Conservation (phyloP, 2,329 filamentous ascomycete genomes). For the Pseudocercospora musae region DNA sequence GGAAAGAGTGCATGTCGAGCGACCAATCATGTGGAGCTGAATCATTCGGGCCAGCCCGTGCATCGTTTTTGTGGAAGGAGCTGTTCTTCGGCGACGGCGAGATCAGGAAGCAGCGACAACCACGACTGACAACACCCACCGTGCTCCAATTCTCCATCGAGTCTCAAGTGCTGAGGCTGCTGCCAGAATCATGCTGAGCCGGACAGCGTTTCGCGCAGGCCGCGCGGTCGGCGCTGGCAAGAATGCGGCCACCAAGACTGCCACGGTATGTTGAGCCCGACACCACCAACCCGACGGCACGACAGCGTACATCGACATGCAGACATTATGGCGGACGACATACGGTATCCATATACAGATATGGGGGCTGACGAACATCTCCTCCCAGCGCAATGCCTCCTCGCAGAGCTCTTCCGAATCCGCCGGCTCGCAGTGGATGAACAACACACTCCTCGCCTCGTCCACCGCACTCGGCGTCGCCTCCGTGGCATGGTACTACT, state of each 20-base stretch:
- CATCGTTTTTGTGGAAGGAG: neutral
- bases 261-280: conserved; percentile 41
- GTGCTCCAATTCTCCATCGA: conserved; percentile 3
- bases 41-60: neutral
- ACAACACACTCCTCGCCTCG: conserved; percentile 80
- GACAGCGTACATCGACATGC: neutral
- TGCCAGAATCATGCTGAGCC: conserved; percentile 74
- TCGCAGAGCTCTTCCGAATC: conserved; percentile 66
- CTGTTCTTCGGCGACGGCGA: neutral
- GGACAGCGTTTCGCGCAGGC: conserved; percentile 84
- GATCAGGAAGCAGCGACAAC: conserved; percentile 3
- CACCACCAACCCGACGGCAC: conserved; percentile 4
- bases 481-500: conserved; percentile 94
- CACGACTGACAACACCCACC: neutral
- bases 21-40: neutral
- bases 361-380: conserved; percentile 13
- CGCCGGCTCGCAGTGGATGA: conserved; percentile 67
- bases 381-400: conserved; percentile 58
- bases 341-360: conserved; percentile 8
- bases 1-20: neutral
- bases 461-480: conserved; percentile 84
- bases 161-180: conserved; percentile 35
- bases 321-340: neutral
- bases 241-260: conserved; percentile 47
- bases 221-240: conserved; percentile 83